A percentile compares a stretch with the other conserved stretches of the same genome.
These are phyloP conservation scores for Pseudogymnoascus sp. DNA, from an alignment of 2,329 filamentous ascomycete species.

Conservation along the genomic window DNA sequence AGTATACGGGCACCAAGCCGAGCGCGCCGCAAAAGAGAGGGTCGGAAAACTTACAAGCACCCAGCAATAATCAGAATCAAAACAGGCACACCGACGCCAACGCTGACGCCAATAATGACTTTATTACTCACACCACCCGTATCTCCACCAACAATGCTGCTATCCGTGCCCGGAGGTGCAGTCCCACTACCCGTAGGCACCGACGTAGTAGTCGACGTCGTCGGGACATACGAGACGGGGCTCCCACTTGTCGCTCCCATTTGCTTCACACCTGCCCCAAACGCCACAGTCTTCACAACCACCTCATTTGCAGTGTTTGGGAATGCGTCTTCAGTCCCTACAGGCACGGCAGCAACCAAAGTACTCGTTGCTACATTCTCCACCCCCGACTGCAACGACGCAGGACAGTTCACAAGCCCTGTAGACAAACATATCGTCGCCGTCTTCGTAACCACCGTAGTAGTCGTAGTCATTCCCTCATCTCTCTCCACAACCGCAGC, in stretches of 20 bases:
- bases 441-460: slow-evolving; percentile 36
- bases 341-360: slow-evolving; percentile 34
- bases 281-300: slow-evolving; percentile 33
- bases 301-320: slow-evolving; percentile 30
- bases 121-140: slow-evolving; percentile 35
- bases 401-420: slow-evolving; percentile 43
- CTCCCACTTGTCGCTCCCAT: slow-evolving; percentile 36
- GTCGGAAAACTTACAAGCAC: slow-evolving; percentile 15
- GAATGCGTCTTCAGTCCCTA: slow-evolving; percentile 34
- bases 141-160: slow-evolving; percentile 21
- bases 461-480: slow-evolving; percentile 34
- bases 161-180: neutral
- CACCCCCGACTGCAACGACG: slow-evolving; percentile 39
- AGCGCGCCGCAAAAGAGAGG: neutral
- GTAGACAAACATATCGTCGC: slow-evolving; percentile 39
- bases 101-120: slow-evolving; percentile 41
- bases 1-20: neutral
- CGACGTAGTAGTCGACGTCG: slow-evolving; percentile 22
- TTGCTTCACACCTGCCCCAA: slow-evolving; percentile 35
- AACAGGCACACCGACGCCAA: slow-evolving; percentile 39
- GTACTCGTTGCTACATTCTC: slow-evolving; percentile 35
- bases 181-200: neutral
- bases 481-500: slow-evolving; percentile 17
- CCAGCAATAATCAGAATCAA: slow-evolving; percentile 28
- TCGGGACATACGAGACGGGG: slow-evolving; percentile 39